Conservation (phyloP, 805 yeast genomes). For the Tetrapisispora iriomotensis region DNA sequence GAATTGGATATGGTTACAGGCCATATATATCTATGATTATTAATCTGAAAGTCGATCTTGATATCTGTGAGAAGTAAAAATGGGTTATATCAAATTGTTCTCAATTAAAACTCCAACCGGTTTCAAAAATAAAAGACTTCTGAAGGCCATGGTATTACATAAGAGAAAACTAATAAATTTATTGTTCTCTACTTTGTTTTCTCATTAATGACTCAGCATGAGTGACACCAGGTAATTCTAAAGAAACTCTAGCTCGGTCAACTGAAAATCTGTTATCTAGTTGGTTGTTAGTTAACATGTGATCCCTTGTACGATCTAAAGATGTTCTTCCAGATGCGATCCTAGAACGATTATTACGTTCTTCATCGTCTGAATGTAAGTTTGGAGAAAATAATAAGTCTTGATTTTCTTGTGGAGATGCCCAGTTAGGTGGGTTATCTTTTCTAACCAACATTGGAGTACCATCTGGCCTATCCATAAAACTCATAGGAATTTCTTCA, state of each 20-base stretch:
- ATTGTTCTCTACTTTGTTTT: constrained; percentile 1
- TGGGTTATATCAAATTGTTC: too few relatives aligned
- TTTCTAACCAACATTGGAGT: constrained; percentile 20
- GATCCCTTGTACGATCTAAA: constrained; percentile 30
- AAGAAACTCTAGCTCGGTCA: constrained; percentile 33
- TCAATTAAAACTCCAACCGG: too few relatives aligned
- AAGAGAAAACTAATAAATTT: neutral
- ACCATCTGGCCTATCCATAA: constrained; percentile 19
- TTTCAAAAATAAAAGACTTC: too few relatives aligned
- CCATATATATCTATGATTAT: too few relatives aligned
- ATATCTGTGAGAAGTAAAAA: too few relatives aligned
- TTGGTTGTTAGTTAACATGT: constrained; percentile 31
- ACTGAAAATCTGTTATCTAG: constrained; percentile 31
- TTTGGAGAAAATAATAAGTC: constrained; percentile 17
- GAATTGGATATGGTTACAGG: too few relatives aligned
- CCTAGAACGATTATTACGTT: neutral
- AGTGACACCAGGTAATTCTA: constrained; percentile 35
- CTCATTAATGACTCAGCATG: constrained; percentile 23
- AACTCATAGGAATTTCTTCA: constrained; percentile 33
- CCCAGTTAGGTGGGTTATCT: constrained; percentile 10
- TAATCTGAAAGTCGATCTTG: too few relatives aligned
- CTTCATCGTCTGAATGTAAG: constrained; percentile 1
- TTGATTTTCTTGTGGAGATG: constrained; percentile 13
- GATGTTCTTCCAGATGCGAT: constrained; percentile 23
- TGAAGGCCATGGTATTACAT: neutral